A percentile compares a stretch with the other conserved stretches of the same genome.
phyloP scores from a whole-genome alignment of 306 rosid species.

The Gastrolobium villosum region DNA sequence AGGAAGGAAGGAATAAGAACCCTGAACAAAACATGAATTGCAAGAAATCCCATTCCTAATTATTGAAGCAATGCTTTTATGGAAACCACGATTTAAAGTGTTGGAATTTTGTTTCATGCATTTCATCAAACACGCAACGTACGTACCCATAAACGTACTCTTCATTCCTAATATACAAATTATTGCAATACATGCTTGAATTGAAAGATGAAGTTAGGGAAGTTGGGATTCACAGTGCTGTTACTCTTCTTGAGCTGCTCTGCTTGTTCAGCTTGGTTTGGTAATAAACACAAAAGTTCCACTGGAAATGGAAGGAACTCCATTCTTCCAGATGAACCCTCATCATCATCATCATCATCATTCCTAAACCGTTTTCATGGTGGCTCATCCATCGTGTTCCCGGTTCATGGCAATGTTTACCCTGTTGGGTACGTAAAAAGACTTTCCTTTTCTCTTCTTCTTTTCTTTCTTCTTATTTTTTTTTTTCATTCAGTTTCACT shows the following conservation, averaged over 20 bases:
- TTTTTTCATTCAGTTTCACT: conserved; percentile 6
- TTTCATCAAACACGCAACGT: conserved; percentile 50
- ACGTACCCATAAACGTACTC: conserved; percentile 16
- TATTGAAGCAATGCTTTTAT: conserved; percentile 62
- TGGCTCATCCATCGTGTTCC: conserved; percentile 76
- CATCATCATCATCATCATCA: conserved; percentile 32
- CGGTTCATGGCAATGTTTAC: conserved; percentile 85
- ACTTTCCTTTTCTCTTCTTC: background rate
- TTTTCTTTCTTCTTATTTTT: background rate
- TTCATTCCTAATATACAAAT: background rate
- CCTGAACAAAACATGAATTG: conserved; percentile 25
- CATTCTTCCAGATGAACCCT: conserved; percentile 44
- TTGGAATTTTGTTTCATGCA: conserved; percentile 44
- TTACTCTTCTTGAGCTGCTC: conserved; percentile 48
- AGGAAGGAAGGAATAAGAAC: conserved; percentile 61
- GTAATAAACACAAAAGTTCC: conserved; percentile 51
- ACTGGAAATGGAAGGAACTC: conserved; percentile 54
- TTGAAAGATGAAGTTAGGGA: conserved; percentile 43
- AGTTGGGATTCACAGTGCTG: conserved; percentile 45
- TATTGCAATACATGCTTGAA: background rate
- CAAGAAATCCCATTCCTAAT: conserved; percentile 56
- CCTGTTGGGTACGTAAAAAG: conserved; percentile 78
- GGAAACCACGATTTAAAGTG: conserved; percentile 31
- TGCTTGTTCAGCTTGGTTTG: conserved; percentile 70
- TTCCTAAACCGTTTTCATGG: conserved; percentile 42